phyloP scores from a whole-genome alignment of 2,329 filamentous ascomycete genomes.

The Fusarium sp. region DNA sequence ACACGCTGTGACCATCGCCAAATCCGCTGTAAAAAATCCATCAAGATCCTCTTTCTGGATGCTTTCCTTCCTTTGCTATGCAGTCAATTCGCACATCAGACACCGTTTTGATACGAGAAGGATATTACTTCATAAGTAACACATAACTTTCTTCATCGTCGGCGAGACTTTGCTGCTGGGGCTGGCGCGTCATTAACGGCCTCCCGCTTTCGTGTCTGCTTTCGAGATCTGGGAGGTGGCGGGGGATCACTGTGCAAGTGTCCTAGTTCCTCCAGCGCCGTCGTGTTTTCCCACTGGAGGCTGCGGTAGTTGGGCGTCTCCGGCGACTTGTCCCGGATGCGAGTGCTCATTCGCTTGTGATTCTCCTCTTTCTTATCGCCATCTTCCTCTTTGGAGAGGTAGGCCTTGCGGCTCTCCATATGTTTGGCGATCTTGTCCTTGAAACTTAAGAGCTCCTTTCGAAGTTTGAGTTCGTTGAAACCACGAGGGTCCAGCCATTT shows the following conservation, averaged over 20 bases:
- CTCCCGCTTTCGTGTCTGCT: conserved; percentile 64
- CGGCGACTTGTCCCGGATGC: conserved; percentile 59
- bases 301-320: conserved; percentile 61
- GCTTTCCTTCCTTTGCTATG: conserved; percentile 15
- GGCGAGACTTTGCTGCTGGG: conserved; percentile 47
- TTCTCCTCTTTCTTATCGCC: conserved; percentile 53
- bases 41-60: conserved; percentile 13
- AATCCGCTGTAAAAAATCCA: conserved; percentile 9
- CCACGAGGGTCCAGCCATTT: conserved; percentile 90
- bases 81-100: background rate
- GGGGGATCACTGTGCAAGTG: conserved; percentile 67
- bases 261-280: conserved; percentile 66
- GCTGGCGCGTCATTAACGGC: conserved; percentile 47
- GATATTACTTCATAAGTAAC: background rate
- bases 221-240: conserved; percentile 61
- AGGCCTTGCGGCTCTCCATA: conserved; percentile 83
- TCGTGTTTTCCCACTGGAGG: conserved; percentile 66
- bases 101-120: background rate
- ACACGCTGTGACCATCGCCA: conserved; percentile 6
- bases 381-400: conserved; percentile 60
- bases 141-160: conserved; percentile 34
- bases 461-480: conserved; percentile 84
- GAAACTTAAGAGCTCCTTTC: conserved; percentile 84
- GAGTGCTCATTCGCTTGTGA: conserved; percentile 57
- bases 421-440: conserved; percentile 79